phyloP scores from a whole-genome alignment of 208 protist species.

The Tritrichomonas musculus region DNA sequence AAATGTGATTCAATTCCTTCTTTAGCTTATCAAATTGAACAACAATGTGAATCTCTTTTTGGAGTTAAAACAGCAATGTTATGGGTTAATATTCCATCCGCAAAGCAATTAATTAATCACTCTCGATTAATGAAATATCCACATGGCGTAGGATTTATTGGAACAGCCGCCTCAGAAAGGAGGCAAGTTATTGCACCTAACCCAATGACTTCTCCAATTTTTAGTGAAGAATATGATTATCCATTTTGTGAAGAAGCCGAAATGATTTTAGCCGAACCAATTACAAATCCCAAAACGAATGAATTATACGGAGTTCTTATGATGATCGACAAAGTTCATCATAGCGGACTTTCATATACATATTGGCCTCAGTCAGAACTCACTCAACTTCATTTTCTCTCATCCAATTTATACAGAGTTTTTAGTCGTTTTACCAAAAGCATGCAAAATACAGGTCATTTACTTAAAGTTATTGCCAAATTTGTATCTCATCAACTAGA shows the following conservation, averaged over 20 bases:
- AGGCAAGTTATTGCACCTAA: slow-evolving; percentile 15
- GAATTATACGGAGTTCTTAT: neutral
- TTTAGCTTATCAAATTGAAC: neutral
- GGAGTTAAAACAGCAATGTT: neutral
- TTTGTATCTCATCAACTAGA: neutral
- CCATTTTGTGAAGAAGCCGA: slow-evolving; percentile 31
- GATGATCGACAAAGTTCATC: neutral
- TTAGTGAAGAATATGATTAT: slow-evolving; percentile 7
- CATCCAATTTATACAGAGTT: neutral
- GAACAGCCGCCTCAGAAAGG: neutral
- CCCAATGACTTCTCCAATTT: slow-evolving; percentile 7
- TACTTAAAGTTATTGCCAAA: neutral
- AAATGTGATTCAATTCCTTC: neutral
- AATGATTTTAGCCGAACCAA: neutral
- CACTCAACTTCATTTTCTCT: neutral
- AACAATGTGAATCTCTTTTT: neutral
- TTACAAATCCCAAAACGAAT: neutral
- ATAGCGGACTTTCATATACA: neutral
- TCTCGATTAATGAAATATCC: slow-evolving; percentile 11
- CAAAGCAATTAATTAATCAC: neutral
- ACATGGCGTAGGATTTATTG: neutral
- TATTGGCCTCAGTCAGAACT: slow-evolving; percentile 23
- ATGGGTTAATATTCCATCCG: slow-evolving; percentile 19
- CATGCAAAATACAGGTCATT: neutral
- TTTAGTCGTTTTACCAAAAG: neutral